Conservation (phyloP, 2,329 filamentous ascomycete species). For the Cercospora berteroae region DNA sequence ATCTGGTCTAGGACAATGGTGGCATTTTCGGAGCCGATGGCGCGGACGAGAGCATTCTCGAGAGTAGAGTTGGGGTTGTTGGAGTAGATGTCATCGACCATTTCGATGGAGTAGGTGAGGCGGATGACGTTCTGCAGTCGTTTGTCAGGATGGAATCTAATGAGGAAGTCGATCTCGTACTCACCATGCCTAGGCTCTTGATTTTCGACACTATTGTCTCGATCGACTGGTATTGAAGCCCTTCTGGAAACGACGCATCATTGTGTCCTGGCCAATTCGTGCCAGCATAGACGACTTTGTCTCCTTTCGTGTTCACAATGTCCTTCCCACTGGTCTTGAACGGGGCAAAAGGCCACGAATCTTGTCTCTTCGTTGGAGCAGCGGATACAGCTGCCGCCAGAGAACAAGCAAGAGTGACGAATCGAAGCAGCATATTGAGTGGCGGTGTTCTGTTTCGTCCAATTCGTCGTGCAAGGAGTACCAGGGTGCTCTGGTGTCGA, state of each 20-base stretch:
- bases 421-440: slow-evolving; percentile 9
- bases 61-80: slow-evolving; percentile 22
- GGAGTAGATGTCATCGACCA: slow-evolving; percentile 51
- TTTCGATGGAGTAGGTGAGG: slow-evolving; percentile 62
- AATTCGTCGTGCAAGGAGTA: background rate
- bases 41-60: slow-evolving; percentile 20
- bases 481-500: background rate
- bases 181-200: slow-evolving; percentile 58
- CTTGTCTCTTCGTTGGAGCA: slow-evolving; percentile 3
- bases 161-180: background rate
- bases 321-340: slow-evolving; percentile 32
- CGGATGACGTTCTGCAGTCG: slow-evolving; percentile 43
- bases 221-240: slow-evolving; percentile 61
- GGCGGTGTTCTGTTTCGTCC: background rate
- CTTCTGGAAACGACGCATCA: slow-evolving; percentile 64
- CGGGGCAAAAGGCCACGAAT: slow-evolving; percentile 29
- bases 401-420: slow-evolving; percentile 3
- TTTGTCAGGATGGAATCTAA: background rate
- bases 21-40: slow-evolving; percentile 54
- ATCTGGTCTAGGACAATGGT: slow-evolving; percentile 53
- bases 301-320: slow-evolving; percentile 38
- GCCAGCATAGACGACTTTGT: slow-evolving; percentile 49
- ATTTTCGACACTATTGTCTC: slow-evolving; percentile 55
- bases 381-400: slow-evolving; percentile 4
- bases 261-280: slow-evolving; percentile 63